phyloP scores from a whole-genome alignment of 805 yeast genomes.

The Wickerhamomyces silvicola region DNA sequence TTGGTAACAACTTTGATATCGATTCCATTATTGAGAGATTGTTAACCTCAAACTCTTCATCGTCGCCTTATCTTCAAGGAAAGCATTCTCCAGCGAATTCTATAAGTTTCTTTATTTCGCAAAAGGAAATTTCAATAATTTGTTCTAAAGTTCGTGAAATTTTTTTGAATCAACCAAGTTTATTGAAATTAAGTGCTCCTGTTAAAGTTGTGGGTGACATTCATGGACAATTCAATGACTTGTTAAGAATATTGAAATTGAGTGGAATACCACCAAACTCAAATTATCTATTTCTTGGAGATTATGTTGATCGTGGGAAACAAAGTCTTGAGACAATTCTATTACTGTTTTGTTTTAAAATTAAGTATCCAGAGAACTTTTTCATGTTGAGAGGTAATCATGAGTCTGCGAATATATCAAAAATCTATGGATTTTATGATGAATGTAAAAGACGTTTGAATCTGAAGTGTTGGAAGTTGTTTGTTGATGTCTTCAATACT shows the following conservation, averaged over 20 bases:
- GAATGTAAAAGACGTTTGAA: slow-evolving; percentile 94
- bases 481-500: slow-evolving; percentile 92
- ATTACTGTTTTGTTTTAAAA: slow-evolving; percentile 82
- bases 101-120: slow-evolving; percentile 18
- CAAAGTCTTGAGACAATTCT: slow-evolving; percentile 91
- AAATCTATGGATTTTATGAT: slow-evolving; percentile 96
- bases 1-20: slow-evolving; percentile 34
- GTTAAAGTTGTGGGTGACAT: slow-evolving; percentile 88
- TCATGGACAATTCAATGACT: slow-evolving; percentile 93
- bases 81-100: slow-evolving; percentile 13
- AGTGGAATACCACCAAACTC: slow-evolving; percentile 97
- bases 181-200: slow-evolving; percentile 73
- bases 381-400: slow-evolving; percentile 92
- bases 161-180: slow-evolving; percentile 82
- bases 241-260: slow-evolving; percentile 84
- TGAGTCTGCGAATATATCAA: slow-evolving; percentile 94
- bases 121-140: slow-evolving; percentile 67
- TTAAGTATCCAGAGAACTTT: slow-evolving; percentile 94
- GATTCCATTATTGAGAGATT: slow-evolving; percentile 60
- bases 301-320: slow-evolving; percentile 96
- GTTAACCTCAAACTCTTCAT: slow-evolving; percentile 26
- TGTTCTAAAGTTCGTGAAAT: slow-evolving; percentile 86
- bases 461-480: slow-evolving; percentile 88
- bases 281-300: slow-evolving; percentile 89
- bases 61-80: slow-evolving; percentile 10